A percentile compares a stretch with the other conserved stretches of the same genome.
These are phyloP conservation scores for Alnus glutinosa DNA, from an alignment of 306 rosid species.

Conservation along the genomic window DNA sequence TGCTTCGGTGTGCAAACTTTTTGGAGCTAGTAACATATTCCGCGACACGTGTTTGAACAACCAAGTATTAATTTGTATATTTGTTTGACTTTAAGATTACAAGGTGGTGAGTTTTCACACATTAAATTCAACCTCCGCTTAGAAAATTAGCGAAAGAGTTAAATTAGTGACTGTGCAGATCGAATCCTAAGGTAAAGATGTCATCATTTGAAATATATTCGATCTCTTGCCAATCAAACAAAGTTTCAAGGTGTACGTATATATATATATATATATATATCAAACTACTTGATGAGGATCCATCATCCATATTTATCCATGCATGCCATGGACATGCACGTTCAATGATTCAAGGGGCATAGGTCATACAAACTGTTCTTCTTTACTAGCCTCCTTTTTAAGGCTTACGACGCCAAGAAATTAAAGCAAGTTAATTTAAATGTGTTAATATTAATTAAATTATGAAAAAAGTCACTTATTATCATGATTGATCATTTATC, in stretches of 20 bases:
- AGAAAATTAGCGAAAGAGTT: neutral
- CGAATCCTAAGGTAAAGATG: neutral
- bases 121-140: neutral
- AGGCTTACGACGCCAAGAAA: neutral
- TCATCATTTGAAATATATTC: neutral
- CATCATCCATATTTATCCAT: too few relatives aligned
- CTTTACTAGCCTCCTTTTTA: neutral
- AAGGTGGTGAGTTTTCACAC: neutral
- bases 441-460: too few relatives aligned
- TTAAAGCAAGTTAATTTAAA: too few relatives aligned
- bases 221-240: neutral
- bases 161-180: neutral
- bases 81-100: neutral
- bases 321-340: too few relatives aligned
- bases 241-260: too few relatives aligned
- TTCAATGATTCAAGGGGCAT: neutral
- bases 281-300: too few relatives aligned
- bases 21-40: neutral
- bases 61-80: neutral
- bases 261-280: too few relatives aligned
- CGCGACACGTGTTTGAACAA: constrained; percentile 2
- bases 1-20: neutral
- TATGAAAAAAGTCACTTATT: too few relatives aligned
- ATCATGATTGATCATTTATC: too few relatives aligned
- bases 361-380: neutral